Conservation (phyloP, 805 yeast genomes). For the Brettanomyces bruxellensis region DNA sequence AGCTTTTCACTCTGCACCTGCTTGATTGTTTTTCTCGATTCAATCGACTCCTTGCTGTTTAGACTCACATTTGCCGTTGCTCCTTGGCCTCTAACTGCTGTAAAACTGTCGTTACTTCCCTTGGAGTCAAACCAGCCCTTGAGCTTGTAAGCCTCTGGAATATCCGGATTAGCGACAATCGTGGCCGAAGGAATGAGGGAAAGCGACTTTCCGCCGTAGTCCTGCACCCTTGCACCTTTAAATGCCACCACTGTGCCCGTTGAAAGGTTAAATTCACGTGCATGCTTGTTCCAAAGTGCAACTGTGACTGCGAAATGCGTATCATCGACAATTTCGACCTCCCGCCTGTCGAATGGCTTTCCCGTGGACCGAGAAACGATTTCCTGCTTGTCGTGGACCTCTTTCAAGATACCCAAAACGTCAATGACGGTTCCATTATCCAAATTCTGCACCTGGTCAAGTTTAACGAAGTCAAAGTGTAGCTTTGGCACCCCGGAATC, state of each 20-base stretch:
- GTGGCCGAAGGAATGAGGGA: constrained; percentile 75
- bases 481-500: constrained; percentile 67
- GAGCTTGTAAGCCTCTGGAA: constrained; percentile 75
- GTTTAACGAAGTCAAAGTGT: constrained; percentile 64
- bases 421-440: constrained; percentile 73
- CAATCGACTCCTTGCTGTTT: constrained; percentile 31
- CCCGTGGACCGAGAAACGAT: constrained; percentile 84
- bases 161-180: constrained; percentile 74
- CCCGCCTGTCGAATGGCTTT: constrained; percentile 87
- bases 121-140: constrained; percentile 93
- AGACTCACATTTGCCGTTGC: constrained; percentile 23
- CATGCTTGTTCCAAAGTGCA: constrained; percentile 88
- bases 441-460: constrained; percentile 54
- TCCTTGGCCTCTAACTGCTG: constrained; percentile 41
- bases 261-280: constrained; percentile 64
- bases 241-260: constrained; percentile 83
- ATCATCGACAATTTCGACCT: constrained; percentile 78
- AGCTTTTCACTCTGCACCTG: constrained; percentile 58
- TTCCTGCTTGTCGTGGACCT: constrained; percentile 65
- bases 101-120: constrained; percentile 58
- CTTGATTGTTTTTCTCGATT: constrained; percentile 55
- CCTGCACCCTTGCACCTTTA: constrained; percentile 83
- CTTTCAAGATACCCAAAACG: constrained; percentile 78
- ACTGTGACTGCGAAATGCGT: constrained; percentile 64
- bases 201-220: constrained; percentile 78